Conservation (phyloP, 2,329 filamentous ascomycete genomes). For the Diaporthe batatas region DNA sequence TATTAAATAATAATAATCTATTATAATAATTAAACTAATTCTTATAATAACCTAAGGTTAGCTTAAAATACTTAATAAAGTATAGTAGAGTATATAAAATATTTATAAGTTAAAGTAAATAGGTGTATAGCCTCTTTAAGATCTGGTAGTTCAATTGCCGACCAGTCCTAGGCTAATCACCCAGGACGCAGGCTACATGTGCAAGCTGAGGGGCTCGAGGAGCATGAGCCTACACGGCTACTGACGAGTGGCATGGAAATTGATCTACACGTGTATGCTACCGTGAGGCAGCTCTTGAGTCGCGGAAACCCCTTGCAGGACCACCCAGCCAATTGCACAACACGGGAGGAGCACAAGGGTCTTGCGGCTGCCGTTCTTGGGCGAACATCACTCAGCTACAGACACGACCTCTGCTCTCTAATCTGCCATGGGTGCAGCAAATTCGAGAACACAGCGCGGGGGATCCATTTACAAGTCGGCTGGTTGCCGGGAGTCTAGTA, state of each 20-base stretch:
- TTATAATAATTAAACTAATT: no score
- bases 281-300: neutral
- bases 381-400: neutral
- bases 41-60: neutral
- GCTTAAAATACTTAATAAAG: neutral
- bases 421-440: neutral
- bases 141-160: neutral
- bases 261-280: neutral
- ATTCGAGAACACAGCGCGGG: neutral
- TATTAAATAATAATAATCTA: no score
- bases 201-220: neutral
- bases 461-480: neutral
- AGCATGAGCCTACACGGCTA: no score
- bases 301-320: neutral
- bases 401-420: neutral
- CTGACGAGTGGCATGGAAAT: neutral
- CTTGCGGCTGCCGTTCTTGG: constrained; percentile 23
- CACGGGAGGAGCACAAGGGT: constrained; percentile 38
- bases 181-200: neutral
- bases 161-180: neutral
- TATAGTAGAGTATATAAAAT: no score
- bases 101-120: no score
- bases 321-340: constrained; percentile 39
- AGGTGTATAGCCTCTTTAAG: no score
- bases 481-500: neutral